Base-by-base conservation (phyloP, 1,284 basidiomycete genomes). In the Leucoagaricus sp. region DNA sequence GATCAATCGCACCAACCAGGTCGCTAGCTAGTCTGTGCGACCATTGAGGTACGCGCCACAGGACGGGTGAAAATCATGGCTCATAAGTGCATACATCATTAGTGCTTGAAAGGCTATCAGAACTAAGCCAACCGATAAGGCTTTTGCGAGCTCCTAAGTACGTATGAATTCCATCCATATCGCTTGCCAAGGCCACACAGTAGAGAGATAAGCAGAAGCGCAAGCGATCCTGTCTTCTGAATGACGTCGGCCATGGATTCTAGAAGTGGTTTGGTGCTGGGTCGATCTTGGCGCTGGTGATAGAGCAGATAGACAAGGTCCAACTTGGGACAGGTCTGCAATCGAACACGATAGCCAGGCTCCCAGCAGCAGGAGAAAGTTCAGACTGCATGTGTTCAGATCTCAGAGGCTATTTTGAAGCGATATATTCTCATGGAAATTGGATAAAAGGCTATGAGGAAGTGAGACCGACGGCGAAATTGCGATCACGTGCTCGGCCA, bases 401-500 rank as follows among this genome's bases (percentile, higher is more conserved):
- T n/a, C n/a, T n/a, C n/a, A n/a, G n/a, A n/a, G 28, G 28, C 28
- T 47, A 47, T 31, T 47, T 33, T 8, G 33, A 47, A 29, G n/a
- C 28, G 33, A 29, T 15, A 19, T 31, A 28, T 34, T 48, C 29
- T 48, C 49, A 36, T 49, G 48, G 8, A 23, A 34, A 31, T 15
- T 49, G 26, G 46, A 48, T 31, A 48, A 31, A 29, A 50, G 33
- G 31, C 15, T 38, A 13, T 10, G 17, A n/a, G 36, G 36, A 5
- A 13, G 36, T n/a, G 26, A 9, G 49, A 34, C 7, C 21, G 33
- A 2, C 21, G 17, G 21, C 12, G 28, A 31, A 26, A 28, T 10
- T 29, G 44, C n/a, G 31, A 19, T 49, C 52, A 53, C 45, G 52
- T 53, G 52, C 31, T n/a, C 6, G 36, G 15, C 29, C 10, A 45